phyloP scores from a whole-genome alignment of 345 rosid species.

The Garcia nutans region DNA sequence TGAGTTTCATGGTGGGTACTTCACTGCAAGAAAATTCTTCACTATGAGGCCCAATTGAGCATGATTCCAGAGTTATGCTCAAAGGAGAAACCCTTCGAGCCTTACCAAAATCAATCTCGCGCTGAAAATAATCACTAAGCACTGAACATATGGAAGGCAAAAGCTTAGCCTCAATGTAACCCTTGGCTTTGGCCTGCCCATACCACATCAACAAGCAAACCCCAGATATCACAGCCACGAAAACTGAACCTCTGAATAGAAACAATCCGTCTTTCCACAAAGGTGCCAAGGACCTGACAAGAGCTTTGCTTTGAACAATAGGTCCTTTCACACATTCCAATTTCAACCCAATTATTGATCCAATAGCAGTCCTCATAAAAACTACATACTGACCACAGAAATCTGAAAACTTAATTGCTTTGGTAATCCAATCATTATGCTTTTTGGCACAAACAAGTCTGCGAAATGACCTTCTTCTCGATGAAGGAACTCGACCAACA shows the following conservation, averaged over 20 bases:
- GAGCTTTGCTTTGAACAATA: constrained; percentile 49
- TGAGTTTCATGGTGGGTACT: constrained; percentile 73
- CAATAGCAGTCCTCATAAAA: constrained; percentile 56
- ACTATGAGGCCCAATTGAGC: constrained; percentile 69
- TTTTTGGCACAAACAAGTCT: constrained; percentile 44
- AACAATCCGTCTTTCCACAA: constrained; percentile 75
- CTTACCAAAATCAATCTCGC: constrained; percentile 79
- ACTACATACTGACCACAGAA: constrained; percentile 68
- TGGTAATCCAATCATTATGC: constrained; percentile 63
- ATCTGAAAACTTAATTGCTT: constrained; percentile 57
- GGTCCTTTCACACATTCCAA: constrained; percentile 65
- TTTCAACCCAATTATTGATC: constrained; percentile 53
- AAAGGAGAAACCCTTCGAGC: constrained; percentile 82
- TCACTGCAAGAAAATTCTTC: constrained; percentile 93
- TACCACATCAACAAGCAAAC: constrained; percentile 86
- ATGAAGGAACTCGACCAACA: constrained; percentile 29
- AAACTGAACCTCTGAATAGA: constrained; percentile 75
- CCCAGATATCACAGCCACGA: constrained; percentile 70
- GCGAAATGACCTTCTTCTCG: constrained; percentile 38
- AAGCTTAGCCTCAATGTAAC: constrained; percentile 71
- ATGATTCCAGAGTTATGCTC: constrained; percentile 76
- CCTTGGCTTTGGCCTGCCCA: constrained; percentile 72
- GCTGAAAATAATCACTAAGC: constrained; percentile 70
- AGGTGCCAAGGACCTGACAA: constrained; percentile 62
- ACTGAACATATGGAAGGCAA: constrained; percentile 82